These are phyloP conservation scores for Monosporascus sp. DNA, from an alignment of 2,329 filamentous ascomycete genomes.

Conservation along the genomic window DNA sequence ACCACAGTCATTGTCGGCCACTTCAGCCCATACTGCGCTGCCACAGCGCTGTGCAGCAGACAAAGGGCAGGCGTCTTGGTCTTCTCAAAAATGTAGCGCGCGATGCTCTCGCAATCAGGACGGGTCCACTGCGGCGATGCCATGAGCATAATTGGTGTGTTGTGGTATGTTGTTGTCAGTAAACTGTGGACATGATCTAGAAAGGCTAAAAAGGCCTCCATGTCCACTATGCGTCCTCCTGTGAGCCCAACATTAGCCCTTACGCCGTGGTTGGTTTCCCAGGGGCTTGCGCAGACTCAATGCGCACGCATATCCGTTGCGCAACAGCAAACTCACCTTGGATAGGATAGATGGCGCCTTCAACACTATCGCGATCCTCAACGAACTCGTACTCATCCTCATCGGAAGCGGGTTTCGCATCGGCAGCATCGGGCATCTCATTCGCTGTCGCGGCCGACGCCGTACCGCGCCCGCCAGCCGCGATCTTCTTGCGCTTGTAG, in stretches of 20 bases:
- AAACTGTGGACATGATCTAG: conserved; percentile 87
- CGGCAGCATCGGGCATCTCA: conserved; percentile 15
- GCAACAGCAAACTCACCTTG: conserved; percentile 36
- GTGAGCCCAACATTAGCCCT: conserved; percentile 6
- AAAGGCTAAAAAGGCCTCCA: conserved; percentile 89
- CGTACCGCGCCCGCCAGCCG: neutral
- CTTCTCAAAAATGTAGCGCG: conserved; percentile 95
- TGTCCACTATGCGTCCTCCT: conserved; percentile 79
- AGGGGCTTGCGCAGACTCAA: too few species aligned
- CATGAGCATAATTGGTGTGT: conserved; percentile 89
- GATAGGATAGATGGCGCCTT: conserved; percentile 88
- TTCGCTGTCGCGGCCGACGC: neutral
- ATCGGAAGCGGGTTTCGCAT: conserved; percentile 37
- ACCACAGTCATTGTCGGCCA: conserved; percentile 76
- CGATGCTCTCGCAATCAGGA: conserved; percentile 79
- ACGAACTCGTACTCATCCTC: conserved; percentile 68
- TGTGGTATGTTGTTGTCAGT: conserved; percentile 88
- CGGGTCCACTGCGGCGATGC: conserved; percentile 86
- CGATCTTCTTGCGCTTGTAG: conserved; percentile 53
- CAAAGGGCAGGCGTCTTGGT: conserved; percentile 91
- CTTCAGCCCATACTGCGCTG: conserved; percentile 78
- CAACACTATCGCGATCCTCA: conserved; percentile 80
- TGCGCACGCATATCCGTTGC: neutral
- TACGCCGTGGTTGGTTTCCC: too few species aligned
- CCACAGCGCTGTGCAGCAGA: conserved; percentile 82